Conservation (phyloP, 352 stramenopile species). For the Globisporangium camurandrum region DNA sequence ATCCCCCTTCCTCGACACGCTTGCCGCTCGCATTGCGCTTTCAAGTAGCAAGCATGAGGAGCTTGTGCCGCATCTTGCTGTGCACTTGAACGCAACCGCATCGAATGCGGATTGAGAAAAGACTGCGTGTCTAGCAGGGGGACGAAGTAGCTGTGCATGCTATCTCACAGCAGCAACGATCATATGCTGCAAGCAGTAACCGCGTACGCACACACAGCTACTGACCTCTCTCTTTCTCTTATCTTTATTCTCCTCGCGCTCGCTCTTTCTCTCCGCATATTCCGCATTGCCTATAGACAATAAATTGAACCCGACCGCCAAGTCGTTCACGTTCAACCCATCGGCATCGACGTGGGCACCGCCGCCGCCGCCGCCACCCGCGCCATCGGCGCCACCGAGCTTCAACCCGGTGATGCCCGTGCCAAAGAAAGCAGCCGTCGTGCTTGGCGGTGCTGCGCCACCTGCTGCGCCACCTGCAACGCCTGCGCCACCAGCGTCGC, state of each 20-base stretch:
- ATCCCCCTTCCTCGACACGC: background rate
- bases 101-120: background rate
- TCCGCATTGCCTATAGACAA: too few species aligned
- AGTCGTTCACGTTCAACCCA: conserved; percentile 78
- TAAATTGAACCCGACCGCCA: conserved; percentile 57
- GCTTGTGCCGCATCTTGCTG: background rate
- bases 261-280: background rate
- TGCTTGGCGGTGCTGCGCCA: conserved; percentile 8
- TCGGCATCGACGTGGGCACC: conserved; percentile 54
- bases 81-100: background rate
- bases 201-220: background rate
- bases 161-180: background rate
- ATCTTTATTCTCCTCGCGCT: background rate
- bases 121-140: too few species aligned
- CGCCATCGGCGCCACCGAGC: conserved; percentile 21
- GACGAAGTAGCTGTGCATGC: too few species aligned
- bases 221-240: background rate
- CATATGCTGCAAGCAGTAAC: background rate
- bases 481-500: conserved; percentile 16
- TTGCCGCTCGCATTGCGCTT: too few species aligned
- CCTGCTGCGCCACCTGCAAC: conserved; percentile 10
- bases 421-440: conserved; percentile 54
- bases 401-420: conserved; percentile 70
- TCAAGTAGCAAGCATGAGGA: too few species aligned
- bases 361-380: conserved; percentile 33